These are phyloP conservation scores for Pestalotiopsis sp. DNA, from an alignment of 2,329 filamentous ascomycete species.

Conservation along the genomic window DNA sequence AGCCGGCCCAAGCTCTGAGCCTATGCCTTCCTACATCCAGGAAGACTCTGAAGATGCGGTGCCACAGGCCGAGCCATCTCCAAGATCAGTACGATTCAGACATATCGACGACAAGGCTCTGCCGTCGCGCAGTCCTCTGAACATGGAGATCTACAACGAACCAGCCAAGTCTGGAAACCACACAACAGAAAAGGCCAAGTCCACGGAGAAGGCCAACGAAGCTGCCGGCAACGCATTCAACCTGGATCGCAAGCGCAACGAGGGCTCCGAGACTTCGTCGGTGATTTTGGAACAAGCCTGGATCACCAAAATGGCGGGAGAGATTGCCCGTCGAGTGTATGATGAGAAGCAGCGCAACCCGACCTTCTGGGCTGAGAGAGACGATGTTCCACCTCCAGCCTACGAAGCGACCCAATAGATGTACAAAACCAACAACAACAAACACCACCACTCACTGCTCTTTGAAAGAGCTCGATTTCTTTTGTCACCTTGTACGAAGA, in stretches of 20 bases:
- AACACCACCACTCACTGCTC: conserved; percentile 3
- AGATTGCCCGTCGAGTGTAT: conserved; percentile 85
- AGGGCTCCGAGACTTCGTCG: conserved; percentile 52
- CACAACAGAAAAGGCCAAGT: conserved; percentile 10
- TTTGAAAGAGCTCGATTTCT: conserved; percentile 6
- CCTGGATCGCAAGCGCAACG: conserved; percentile 33
- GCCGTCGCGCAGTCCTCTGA: conserved; percentile 33
- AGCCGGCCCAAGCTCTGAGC: conserved; percentile 63
- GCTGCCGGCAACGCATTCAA: conserved; percentile 31
- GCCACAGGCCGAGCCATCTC: conserved; percentile 20
- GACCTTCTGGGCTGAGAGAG: conserved; percentile 55
- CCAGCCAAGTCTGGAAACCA: conserved; percentile 20
- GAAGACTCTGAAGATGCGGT: conserved; percentile 60
- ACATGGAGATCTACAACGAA: conserved; percentile 35
- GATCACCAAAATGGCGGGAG: conserved; percentile 91
- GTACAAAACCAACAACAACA: conserved; percentile 10
- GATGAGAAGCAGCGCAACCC: conserved; percentile 74
- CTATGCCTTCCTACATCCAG: conserved; percentile 57
- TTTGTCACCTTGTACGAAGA: conserved; percentile 2
- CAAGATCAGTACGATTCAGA: conserved; percentile 46
- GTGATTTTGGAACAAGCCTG: conserved; percentile 78
- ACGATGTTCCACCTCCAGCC: conserved; percentile 62
- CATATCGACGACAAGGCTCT: conserved; percentile 30
- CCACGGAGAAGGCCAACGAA: conserved; percentile 27
- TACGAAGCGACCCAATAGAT: conserved; percentile 56